Evolutionary conservation across 2,329 filamentous ascomycete genomes (phyloP), one percentile per base, ranked within the genome.

Genomic region (Penicillium sp.): DNA sequence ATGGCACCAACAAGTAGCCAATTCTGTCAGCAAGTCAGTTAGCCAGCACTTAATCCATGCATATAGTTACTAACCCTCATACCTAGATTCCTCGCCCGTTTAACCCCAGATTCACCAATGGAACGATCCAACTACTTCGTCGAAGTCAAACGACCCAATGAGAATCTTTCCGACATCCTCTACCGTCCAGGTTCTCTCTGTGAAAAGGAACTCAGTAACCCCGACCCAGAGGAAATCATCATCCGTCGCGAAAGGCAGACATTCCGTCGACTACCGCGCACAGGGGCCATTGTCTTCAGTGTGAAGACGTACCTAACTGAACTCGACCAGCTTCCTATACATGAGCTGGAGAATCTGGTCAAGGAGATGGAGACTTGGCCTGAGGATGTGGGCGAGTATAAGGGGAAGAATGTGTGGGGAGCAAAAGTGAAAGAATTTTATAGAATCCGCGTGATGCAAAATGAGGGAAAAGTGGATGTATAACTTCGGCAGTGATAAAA

Each of bases 41-140:
- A 14, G 24, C 18, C 18, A 7, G 3, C 10, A 3, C 26, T 4
- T 3, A 20, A 20, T 3, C 3, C 18, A 20, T 20, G 18, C 18
- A 20, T 20, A 20, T 4, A 20, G 18, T 20, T 20, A 20, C 18
- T 20, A 20, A 20, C 18, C 18, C 18, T 20, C 18, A 20, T 2
- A 20, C 3, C 1, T 20, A 72, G 73, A 49, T 77, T 77, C 54
- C 69, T 77, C 42, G 63, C 65, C 32, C 70, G 74, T n/a, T 62
- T 76, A 11, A 69, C 70, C 0, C 64, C 68, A 4, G 62, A 58
- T 14, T 67, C 67, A 0, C 66, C 69, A 26, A 76, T 77, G 73
- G 73, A 77, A 52, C 71, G 74, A 31, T 70, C 66, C 28, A 74
- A 73, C 47, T 71, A 74, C 49, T 78, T 78, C 49, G 63, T 79